These are phyloP conservation scores for Sugiyamaella marilandica DNA, from an alignment of 805 yeast species.

Conservation along the genomic window DNA sequence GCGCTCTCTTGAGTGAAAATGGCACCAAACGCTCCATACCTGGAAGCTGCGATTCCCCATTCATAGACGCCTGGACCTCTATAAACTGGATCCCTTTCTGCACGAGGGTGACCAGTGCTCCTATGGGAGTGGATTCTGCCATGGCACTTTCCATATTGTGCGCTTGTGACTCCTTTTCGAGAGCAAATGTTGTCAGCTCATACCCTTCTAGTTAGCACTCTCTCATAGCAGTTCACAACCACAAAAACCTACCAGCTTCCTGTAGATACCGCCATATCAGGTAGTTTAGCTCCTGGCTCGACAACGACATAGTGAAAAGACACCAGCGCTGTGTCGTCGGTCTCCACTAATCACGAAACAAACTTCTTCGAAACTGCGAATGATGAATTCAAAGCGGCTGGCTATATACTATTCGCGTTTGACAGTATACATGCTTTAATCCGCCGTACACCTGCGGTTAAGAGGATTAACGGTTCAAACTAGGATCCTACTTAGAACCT, in stretches of 20 bases:
- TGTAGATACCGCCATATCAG: slow-evolving; percentile 89
- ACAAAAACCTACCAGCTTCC: slow-evolving; percentile 55
- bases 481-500: too few relatives aligned
- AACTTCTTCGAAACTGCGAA: background rate
- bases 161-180: slow-evolving; percentile 68
- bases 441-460: background rate
- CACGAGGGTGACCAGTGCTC: slow-evolving; percentile 72
- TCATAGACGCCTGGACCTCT: slow-evolving; percentile 59
- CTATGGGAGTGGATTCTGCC: slow-evolving; percentile 58
- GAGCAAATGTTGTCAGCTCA: slow-evolving; percentile 72
- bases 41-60: slow-evolving; percentile 18
- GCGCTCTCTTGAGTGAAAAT: slow-evolving; percentile 6
- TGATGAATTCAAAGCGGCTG: background rate
- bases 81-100: slow-evolving; percentile 81
- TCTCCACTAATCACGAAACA: too few relatives aligned
- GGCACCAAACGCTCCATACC: background rate
- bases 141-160: slow-evolving; percentile 50
- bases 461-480: too few relatives aligned
- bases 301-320: slow-evolving; percentile 57
- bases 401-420: background rate
- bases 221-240: background rate
- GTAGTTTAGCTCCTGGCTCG: slow-evolving; percentile 82
- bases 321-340: too few relatives aligned
- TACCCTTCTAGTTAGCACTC: slow-evolving; percentile 31
- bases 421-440: background rate